A percentile compares a stretch with the other conserved stretches of the same genome.
Evolutionary conservation across 192 early-diverging fungal species (phyloP).

Genomic region (Lunasporangiospora selenospora): DNA sequence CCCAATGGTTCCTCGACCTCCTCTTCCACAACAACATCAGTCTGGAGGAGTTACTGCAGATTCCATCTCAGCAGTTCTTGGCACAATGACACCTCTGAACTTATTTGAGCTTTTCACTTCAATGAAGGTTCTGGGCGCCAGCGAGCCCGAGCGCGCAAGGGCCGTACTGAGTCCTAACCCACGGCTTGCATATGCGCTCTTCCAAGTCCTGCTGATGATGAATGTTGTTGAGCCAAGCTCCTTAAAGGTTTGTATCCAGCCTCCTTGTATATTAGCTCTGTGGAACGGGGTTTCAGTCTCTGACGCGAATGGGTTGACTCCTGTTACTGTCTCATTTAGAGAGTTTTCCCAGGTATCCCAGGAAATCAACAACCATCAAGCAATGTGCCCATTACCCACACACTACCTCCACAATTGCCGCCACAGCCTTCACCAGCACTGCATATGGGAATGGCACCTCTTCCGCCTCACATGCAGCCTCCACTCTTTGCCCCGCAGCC

Average conservation of each 20-base stretch:
- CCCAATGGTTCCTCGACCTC: not conserved
- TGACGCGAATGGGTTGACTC: conserved; percentile 2
- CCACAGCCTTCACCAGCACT: conserved; percentile 25
- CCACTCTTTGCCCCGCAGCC: conserved; percentile 26
- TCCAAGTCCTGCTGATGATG: conserved; percentile 82
- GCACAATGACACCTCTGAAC: conserved; percentile 38
- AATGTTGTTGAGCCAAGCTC: conserved; percentile 76
- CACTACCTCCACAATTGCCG: conserved; percentile 32
- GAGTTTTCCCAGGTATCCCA: conserved; percentile 42
- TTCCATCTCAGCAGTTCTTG: conserved; percentile 38
- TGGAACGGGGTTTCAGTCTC: too few relatives aligned
- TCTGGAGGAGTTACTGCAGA: conserved; percentile 19
- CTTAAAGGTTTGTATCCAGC: conserved; percentile 53
- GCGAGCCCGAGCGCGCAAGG: conserved; percentile 69
- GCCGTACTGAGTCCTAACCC: conserved; percentile 78
- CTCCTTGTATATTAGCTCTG: too few relatives aligned
- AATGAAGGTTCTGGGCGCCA: conserved; percentile 48
- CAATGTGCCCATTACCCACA: conserved; percentile 16
- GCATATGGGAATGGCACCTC: conserved; percentile 27
- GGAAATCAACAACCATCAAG: conserved; percentile 14
- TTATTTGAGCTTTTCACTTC: conserved; percentile 36
- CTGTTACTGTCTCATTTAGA: conserved; percentile 10
- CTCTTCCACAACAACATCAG: not conserved
- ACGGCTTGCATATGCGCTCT: conserved; percentile 82
- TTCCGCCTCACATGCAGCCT: conserved; percentile 29